Conservation (phyloP, 495 filamentous ascomycete species). For the Aspergillus kassunensis region DNA sequence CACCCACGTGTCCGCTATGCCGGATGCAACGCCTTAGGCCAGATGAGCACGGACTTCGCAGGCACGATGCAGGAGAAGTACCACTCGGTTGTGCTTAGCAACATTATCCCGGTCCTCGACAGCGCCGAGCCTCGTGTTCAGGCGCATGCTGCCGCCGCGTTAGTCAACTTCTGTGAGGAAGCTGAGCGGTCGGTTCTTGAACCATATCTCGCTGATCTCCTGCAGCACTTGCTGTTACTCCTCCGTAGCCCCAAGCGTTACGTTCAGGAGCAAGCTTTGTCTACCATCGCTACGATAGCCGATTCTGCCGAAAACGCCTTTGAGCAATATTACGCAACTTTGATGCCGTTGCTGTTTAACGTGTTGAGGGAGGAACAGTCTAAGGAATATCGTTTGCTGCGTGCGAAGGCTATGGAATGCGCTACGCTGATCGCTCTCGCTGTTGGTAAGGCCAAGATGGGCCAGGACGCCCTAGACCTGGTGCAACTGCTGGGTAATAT, state of each 20-base stretch:
- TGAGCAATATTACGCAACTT: conserved; percentile 86
- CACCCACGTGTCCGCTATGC: conserved; percentile 97
- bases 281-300: conserved; percentile 97
- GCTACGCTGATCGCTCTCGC: conserved; percentile 95
- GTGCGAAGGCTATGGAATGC: conserved; percentile 99
- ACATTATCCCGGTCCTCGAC: conserved; percentile 88
- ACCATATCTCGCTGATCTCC: conserved; percentile 86
- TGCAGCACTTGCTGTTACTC: conserved; percentile 76
- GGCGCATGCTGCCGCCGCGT: conserved; percentile 90
- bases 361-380: conserved; percentile 84
- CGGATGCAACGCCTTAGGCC: conserved; percentile 96
- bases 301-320: conserved; percentile 96
- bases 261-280: conserved; percentile 96
- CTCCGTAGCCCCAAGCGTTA: conserved; percentile 88
- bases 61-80: conserved; percentile 98
- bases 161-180: conserved; percentile 99
- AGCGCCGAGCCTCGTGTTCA: conserved; percentile 91
- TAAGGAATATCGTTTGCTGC: conserved; percentile 85
- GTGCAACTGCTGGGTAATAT: conserved; percentile 84
- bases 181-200: conserved; percentile 89
- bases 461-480: conserved; percentile 75
- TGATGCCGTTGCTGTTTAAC: conserved; percentile 92
- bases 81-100: conserved; percentile 75
- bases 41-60: conserved; percentile 99
- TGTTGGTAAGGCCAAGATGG: conserved; percentile 90